Evolutionary conservation across 305 asterid genomes (phyloP).

Genomic region (Coffea humblotiana): DNA sequence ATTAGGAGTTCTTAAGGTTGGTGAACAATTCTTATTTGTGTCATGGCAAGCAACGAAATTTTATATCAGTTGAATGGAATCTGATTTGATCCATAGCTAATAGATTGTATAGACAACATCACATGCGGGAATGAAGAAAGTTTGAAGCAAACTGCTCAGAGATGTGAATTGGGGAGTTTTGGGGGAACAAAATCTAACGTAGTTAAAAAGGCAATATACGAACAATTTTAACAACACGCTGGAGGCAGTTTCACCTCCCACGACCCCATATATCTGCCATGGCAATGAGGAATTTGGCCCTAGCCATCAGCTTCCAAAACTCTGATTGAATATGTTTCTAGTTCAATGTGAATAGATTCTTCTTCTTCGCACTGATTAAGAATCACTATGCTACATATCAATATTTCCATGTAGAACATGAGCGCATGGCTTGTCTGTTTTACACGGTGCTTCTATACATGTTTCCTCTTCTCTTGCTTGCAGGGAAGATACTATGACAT

Average conservation of each 20-base stretch:
- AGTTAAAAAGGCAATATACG: neutral
- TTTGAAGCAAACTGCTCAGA: neutral
- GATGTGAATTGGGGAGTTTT: too few species aligned
- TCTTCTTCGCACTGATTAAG: neutral
- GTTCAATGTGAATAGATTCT: neutral
- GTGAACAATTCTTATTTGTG: neutral
- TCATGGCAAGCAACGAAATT: neutral
- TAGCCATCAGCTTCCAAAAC: neutral
- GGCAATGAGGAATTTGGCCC: neutral
- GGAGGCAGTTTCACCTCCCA: neutral
- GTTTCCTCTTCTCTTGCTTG: constrained; percentile 26
- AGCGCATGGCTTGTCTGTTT: neutral
- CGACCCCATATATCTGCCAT: neutral
- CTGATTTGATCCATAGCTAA: neutral
- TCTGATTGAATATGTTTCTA: neutral
- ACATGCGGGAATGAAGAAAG: neutral
- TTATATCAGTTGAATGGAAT: neutral
- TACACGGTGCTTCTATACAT: neutral
- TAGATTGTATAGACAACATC: neutral
- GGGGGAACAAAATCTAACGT: neutral
- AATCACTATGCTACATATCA: neutral
- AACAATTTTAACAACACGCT: neutral
- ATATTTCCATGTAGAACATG: neutral
- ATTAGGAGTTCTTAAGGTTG: constrained; percentile 75
- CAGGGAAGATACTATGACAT: constrained; percentile 78